A percentile compares a stretch with the other conserved stretches of the same genome.
Evolutionary conservation across 768 basidiomycete species (phyloP).

Genomic region (Gelatoporia subvermispora): DNA sequence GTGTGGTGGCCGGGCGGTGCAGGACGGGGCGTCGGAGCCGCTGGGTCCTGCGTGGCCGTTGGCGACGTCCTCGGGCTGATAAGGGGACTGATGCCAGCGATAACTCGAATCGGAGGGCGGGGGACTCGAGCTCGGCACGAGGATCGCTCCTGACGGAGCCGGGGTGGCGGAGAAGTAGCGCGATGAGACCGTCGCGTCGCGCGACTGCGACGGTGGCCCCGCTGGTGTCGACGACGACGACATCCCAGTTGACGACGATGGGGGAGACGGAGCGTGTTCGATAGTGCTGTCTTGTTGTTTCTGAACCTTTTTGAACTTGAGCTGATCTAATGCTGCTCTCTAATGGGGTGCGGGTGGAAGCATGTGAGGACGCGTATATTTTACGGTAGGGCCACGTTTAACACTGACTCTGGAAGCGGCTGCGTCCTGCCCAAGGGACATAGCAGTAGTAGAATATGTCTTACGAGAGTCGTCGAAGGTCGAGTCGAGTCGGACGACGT

Average conservation of each 20-base stretch:
- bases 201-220: conserved; percentile 58
- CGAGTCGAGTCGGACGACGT: conserved; percentile 7
- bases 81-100: conserved; percentile 33
- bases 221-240: conserved; percentile 18
- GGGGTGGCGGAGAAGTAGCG: conserved; percentile 52
- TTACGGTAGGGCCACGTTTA: conserved; percentile 10
- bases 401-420: conserved; percentile 47
- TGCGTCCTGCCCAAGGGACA: conserved; percentile 45
- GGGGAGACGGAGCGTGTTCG: conserved; percentile 15
- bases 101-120: conserved; percentile 35
- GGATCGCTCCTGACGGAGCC: conserved; percentile 48
- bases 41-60: conserved; percentile 42
- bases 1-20: conserved; percentile 18
- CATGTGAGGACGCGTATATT: conserved; percentile 16
- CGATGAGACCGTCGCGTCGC: conserved; percentile 67
- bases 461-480: neutral
- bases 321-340: conserved; percentile 41
- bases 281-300: conserved; percentile 22
- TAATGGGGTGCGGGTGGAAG: conserved; percentile 16
- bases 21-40: conserved; percentile 33
- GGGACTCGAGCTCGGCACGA: conserved; percentile 78
- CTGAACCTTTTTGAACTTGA: conserved; percentile 42
- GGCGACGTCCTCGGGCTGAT: conserved; percentile 31
- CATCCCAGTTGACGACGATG: conserved; percentile 4
- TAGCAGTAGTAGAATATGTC: conserved; percentile 12